Percentiles rank a stretch among this genome's conserved stretches.
phyloP scores from a whole-genome alignment of 495 filamentous ascomycete genomes.

The Apiosordaria backusii region DNA sequence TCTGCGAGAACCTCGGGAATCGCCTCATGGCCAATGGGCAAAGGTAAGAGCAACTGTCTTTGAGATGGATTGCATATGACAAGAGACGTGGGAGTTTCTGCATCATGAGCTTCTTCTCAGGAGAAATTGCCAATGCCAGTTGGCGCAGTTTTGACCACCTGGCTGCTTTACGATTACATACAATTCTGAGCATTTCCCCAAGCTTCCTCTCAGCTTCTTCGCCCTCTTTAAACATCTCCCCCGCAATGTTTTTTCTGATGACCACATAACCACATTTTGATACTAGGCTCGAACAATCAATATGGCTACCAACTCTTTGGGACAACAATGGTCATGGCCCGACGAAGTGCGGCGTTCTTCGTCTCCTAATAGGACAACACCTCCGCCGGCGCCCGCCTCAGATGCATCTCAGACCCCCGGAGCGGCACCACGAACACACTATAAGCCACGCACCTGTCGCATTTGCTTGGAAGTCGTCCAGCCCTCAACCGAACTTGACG shows the following conservation, averaged over 20 bases:
- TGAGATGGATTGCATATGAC: neutral
- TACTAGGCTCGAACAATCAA: neutral
- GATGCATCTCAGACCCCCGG: constrained; percentile 22
- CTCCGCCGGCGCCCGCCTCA: neutral
- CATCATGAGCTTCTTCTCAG: neutral
- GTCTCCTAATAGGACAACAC: neutral
- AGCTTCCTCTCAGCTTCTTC: neutral
- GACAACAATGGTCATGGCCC: constrained; percentile 2
- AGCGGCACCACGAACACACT: constrained; percentile 45
- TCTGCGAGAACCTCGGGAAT: neutral
- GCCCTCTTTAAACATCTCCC: neutral
- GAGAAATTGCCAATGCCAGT: constrained; percentile 15
- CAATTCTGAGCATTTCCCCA: constrained; percentile 9
- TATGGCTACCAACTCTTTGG: constrained; percentile 14
- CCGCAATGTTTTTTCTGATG: neutral
- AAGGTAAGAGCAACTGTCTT: constrained; percentile 6
- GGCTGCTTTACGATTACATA: neutral
- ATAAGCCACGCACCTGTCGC: constrained; percentile 72
- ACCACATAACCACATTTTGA: neutral
- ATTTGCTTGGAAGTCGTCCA: constrained; percentile 87
- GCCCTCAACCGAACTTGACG: constrained; percentile 67
- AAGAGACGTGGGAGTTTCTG: neutral
- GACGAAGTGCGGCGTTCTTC: neutral
- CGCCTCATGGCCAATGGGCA: constrained; percentile 1
- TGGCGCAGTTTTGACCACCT: constrained; percentile 19